These are phyloP conservation scores for Nepenthes alata DNA, from an alignment of 179 eudicot species.

Conservation along the genomic window DNA sequence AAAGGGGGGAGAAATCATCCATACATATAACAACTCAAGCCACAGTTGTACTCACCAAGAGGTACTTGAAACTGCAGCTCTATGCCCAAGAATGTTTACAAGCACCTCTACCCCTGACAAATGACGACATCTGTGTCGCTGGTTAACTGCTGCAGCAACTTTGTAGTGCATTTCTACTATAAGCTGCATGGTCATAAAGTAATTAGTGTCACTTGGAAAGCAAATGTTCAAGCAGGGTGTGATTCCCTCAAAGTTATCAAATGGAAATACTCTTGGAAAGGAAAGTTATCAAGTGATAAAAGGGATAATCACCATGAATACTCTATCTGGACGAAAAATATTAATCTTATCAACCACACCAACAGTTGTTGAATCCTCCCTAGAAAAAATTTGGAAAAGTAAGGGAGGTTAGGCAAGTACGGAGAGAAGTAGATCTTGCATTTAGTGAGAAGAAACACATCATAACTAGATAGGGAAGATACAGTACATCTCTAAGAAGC, in stretches of 20 bases:
- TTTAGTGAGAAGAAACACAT: constrained; percentile 4
- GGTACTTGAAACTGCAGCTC: constrained; percentile 76
- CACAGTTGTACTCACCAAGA: constrained; percentile 34
- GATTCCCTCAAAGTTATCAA: not conserved
- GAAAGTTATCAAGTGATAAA: constrained; percentile 1
- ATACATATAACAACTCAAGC: not conserved
- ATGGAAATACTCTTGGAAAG: not conserved
- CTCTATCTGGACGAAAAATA: constrained; percentile 88
- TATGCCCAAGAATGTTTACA: constrained; percentile 58
- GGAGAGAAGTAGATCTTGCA: constrained; percentile 6
- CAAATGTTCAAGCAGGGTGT: too few species aligned
- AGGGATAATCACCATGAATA: constrained; percentile 55
- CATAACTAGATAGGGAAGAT: constrained; percentile 6
- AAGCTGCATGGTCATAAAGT: constrained; percentile 34
- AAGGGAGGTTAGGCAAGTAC: not conserved
- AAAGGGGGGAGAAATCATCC: not conserved
- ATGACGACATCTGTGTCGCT: constrained; percentile 66
- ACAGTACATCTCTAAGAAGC: constrained; percentile 67
- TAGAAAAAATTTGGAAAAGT: constrained; percentile 19
- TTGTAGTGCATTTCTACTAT: constrained; percentile 84
- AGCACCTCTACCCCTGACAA: constrained; percentile 87
- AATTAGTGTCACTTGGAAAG: too few species aligned
- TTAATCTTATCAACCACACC: constrained; percentile 79
- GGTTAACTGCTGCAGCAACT: constrained; percentile 63
- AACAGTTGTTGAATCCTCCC: constrained; percentile 40